These are phyloP conservation scores for Pseudogymnoascus sp. DNA, from an alignment of 2,329 filamentous ascomycete genomes.

Conservation along the genomic window DNA sequence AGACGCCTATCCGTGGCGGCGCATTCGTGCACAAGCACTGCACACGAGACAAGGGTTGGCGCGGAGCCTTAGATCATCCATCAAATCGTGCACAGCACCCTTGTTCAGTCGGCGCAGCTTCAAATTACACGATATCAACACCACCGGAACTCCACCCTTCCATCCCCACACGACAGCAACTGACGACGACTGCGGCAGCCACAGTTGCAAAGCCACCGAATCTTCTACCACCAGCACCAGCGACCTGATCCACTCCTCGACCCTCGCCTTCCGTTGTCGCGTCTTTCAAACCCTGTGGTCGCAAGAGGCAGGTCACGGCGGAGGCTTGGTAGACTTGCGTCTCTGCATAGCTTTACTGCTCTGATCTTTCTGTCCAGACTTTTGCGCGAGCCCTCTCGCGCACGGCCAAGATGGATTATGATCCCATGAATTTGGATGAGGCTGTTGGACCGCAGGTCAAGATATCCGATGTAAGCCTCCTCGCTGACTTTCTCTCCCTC, in stretches of 20 bases:
- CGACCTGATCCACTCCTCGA: background rate
- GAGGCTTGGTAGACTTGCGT: constrained; percentile 1
- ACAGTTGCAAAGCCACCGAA: background rate
- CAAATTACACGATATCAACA: constrained; percentile 5
- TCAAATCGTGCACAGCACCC: constrained; percentile 2
- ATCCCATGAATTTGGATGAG: constrained; percentile 36
- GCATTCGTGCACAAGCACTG: constrained; percentile 5
- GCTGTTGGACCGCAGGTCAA: constrained; percentile 40
- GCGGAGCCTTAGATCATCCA: constrained; percentile 2
- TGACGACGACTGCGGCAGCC: constrained; percentile 5
- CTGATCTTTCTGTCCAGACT: background rate
- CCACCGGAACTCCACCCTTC: background rate
- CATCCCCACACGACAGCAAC: background rate
- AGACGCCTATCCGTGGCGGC: constrained; percentile 5
- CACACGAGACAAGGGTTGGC: constrained; percentile 1
- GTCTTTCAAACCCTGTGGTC: background rate
- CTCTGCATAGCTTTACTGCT: background rate
- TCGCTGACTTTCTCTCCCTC: constrained; percentile 1
- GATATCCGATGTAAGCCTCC: constrained; percentile 36
- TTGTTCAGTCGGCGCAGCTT: constrained; percentile 8
- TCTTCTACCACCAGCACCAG: background rate
- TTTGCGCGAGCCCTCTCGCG: background rate
- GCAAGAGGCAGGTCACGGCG: background rate
- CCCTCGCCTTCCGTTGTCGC: background rate
- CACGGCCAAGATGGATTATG: constrained; percentile 40